These are phyloP conservation scores for Jamesozyma spencerorum DNA, from an alignment of 805 yeast genomes.

Conservation along the genomic window DNA sequence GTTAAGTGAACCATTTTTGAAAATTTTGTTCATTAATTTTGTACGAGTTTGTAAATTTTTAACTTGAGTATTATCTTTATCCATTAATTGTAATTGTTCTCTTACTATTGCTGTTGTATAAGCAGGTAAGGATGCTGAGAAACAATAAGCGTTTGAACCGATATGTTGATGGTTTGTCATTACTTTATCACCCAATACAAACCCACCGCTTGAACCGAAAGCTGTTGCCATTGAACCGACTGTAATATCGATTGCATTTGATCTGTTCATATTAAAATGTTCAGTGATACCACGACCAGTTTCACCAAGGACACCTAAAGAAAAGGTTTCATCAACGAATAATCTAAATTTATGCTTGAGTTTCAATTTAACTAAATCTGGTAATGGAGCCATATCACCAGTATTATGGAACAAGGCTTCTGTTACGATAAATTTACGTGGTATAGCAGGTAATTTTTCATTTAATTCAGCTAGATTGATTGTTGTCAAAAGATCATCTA, in stretches of 20 bases:
- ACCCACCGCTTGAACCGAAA: slow-evolving; percentile 84
- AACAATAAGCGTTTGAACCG: slow-evolving; percentile 81
- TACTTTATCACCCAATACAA: slow-evolving; percentile 74
- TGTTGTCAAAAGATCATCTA: slow-evolving; percentile 59
- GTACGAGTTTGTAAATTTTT: slow-evolving; percentile 34
- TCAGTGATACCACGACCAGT: slow-evolving; percentile 84
- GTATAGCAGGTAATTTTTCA: slow-evolving; percentile 54
- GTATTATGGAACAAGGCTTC: slow-evolving; percentile 79
- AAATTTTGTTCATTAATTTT: slow-evolving; percentile 31
- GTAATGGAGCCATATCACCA: slow-evolving; percentile 73
- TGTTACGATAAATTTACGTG: slow-evolving; percentile 82
- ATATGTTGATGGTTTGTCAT: slow-evolving; percentile 91
- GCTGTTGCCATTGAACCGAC: slow-evolving; percentile 79
- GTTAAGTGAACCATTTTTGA: slow-evolving; percentile 28
- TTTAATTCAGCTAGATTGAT: slow-evolving; percentile 50
- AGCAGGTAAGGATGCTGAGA: slow-evolving; percentile 91
- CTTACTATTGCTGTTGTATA: slow-evolving; percentile 67
- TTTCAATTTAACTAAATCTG: slow-evolving; percentile 61
- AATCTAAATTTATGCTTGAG: slow-evolving; percentile 76
- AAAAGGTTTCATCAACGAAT: slow-evolving; percentile 77
- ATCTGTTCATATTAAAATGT: slow-evolving; percentile 55
- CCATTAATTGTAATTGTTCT: slow-evolving; percentile 43
- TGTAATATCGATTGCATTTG: slow-evolving; percentile 66
- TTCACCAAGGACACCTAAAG: slow-evolving; percentile 77
- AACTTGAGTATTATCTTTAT: slow-evolving; percentile 30